Conservation (phyloP, 1,284 basidiomycete species). For the Ganoderma boninense region DNA sequence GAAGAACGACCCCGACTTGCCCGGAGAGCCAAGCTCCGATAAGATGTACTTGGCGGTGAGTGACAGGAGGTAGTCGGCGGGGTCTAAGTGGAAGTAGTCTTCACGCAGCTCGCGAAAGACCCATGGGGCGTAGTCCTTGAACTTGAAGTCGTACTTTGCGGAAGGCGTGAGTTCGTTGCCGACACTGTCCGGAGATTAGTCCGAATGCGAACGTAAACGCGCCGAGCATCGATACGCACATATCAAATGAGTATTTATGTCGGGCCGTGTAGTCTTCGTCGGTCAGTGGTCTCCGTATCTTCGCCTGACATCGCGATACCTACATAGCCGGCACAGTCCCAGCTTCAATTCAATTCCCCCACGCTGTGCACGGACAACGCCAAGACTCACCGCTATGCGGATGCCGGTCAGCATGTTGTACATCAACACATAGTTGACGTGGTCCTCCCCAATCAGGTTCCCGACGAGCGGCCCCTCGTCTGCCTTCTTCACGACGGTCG, state of each 20-base stretch:
- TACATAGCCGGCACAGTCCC: conserved; percentile 66
- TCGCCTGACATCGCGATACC: conserved; percentile 97
- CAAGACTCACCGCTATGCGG: conserved; percentile 82
- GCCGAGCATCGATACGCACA: conserved; percentile 61
- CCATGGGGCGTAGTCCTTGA: conserved; percentile 99
- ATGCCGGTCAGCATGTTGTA: conserved; percentile 99
- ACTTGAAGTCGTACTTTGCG: conserved; percentile 97
- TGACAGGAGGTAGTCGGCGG: conserved; percentile 96
- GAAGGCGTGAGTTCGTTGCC: conserved; percentile 98
- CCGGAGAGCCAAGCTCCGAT: conserved; percentile 97
- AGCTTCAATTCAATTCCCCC: not conserved
- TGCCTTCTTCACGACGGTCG: conserved; percentile 38
- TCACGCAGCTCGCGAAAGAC: conserved; percentile 96
- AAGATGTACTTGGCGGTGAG: conserved; percentile 98
- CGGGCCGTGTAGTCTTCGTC: conserved; percentile 89
- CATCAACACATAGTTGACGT: conserved; percentile 99
- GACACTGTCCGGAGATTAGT: conserved; percentile 59
- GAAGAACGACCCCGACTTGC: conserved; percentile 98
- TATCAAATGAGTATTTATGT: conserved; percentile 98
- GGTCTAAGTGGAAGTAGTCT: conserved; percentile 94
- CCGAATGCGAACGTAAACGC: conserved; percentile 5
- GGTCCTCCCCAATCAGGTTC: conserved; percentile 95
- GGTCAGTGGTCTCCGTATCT: conserved; percentile 86
- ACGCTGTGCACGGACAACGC: not conserved
- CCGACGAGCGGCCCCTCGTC: conserved; percentile 81